Percentiles rank a stretch among this genome's conserved stretches.
These are phyloP conservation scores for Violaceomyces palustris DNA, from an alignment of 1,284 basidiomycete species.

Conservation along the genomic window DNA sequence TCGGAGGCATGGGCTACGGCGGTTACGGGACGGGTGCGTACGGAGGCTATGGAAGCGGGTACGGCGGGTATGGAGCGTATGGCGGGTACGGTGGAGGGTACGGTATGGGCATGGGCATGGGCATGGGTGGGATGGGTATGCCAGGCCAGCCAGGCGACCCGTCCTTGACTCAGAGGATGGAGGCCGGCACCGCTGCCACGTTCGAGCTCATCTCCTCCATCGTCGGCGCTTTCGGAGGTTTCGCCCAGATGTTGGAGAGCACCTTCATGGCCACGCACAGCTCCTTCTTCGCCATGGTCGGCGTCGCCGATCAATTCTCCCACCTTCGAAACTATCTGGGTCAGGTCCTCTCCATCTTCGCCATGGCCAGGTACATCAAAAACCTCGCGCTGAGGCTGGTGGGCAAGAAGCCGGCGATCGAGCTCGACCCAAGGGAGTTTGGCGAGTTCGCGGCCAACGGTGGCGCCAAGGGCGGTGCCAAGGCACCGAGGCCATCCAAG, in stretches of 20 bases:
- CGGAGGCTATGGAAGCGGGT: conserved; percentile 30
- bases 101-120: conserved; percentile 31
- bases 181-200: conserved; percentile 82
- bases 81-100: conserved; percentile 26
- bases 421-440: conserved; percentile 46
- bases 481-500: conserved; percentile 58
- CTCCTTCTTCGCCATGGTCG: conserved; percentile 97
- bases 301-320: conserved; percentile 90
- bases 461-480: conserved; percentile 12
- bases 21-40: conserved; percentile 30
- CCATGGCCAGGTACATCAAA: conserved; percentile 76
- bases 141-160: conserved; percentile 39
- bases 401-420: conserved; percentile 37
- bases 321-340: conserved; percentile 86
- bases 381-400: conserved; percentile 40
- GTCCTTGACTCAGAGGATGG: conserved; percentile 78
- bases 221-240: conserved; percentile 90
- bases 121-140: conserved; percentile 42
- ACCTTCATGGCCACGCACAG: conserved; percentile 99
- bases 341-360: conserved; percentile 82
- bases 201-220: conserved; percentile 90
- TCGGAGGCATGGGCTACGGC: conserved; percentile 38
- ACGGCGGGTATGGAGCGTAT: conserved; percentile 28
- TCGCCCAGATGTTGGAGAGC: conserved; percentile 94
- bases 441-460: conserved; percentile 44